Base-by-base conservation (phyloP, 2,329 filamentous ascomycete species). In the Chaetomiaceae sp. region DNA sequence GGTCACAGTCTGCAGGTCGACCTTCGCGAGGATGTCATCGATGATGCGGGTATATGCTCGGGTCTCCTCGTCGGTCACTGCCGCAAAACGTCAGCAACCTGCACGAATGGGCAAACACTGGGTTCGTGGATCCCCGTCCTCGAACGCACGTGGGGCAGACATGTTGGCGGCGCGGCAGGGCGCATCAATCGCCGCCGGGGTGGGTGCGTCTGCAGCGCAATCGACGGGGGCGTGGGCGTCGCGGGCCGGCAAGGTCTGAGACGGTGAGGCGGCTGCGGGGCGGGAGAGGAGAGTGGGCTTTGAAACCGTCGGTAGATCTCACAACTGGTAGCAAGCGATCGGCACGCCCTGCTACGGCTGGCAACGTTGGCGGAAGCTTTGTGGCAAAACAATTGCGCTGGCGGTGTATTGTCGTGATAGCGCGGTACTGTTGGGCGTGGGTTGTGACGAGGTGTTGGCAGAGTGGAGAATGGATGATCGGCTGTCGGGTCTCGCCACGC, bases 1-100 rank as follows among this genome's bases (percentile, higher is more conserved):
- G 22, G 79, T 78, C 42, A 83, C 75, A n/a, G 79, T 82, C 55
- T 75, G 70, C 33, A 83, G 72, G 54, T 83, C 76, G 45, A 75
- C 74, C 10, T 70, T 74, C 20, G 68, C 68, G 18, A 83, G 72
- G 51, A 83, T 81, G 33, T 63, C 68, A 58, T 83, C 79, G 61
- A 83, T 81, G 56, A 82, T 73, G 45, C 67, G 64, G 43, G 74
- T 81, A 62, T 79, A 82, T 54, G 70, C 67, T 46, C 60, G 52
- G 54, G 67, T 67, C 58, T 81, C 77, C 42, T 74, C 69, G 43
- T 66, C 43, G 33, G 68, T 68, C 53, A 80, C 76, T 80, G 52
- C 33, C 8, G 53, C 51, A 40, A 45, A 24, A 15, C 10, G 7
- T 3, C 27, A 20, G 14, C 6, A 8, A 10, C 35, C 11, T 19